phyloP scores from a whole-genome alignment of 441 rosid genomes.

The Geranium incanum region DNA sequence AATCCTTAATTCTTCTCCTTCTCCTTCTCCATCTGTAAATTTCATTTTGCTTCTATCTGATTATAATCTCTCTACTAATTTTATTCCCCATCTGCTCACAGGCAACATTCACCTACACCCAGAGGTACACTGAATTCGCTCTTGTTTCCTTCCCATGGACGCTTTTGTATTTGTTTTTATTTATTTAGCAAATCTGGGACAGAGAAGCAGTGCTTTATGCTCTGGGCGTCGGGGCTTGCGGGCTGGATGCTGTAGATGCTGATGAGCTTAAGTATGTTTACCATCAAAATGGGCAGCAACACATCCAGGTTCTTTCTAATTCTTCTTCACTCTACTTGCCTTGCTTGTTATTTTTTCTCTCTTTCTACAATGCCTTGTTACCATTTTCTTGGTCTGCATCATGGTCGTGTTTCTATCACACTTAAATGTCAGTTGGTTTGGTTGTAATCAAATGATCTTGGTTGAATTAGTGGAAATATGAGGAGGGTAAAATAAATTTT shows the following conservation, averaged over 20 bases:
- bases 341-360: background rate
- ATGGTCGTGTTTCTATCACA: too few relatives aligned
- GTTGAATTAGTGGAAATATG: background rate
- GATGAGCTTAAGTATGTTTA: slow-evolving; percentile 76
- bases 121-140: background rate
- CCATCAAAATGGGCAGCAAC: slow-evolving; percentile 60
- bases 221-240: slow-evolving; percentile 82
- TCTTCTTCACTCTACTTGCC: background rate
- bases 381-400: background rate
- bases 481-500: background rate
- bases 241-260: slow-evolving; percentile 51
- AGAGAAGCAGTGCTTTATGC: slow-evolving; percentile 81
- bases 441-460: too few relatives aligned
- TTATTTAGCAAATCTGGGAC: slow-evolving; percentile 12
- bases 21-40: background rate
- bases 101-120: background rate
- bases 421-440: too few relatives aligned
- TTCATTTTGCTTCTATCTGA: background rate
- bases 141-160: background rate
- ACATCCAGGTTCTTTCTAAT: slow-evolving; percentile 44
- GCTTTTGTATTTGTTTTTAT: background rate
- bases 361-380: background rate
- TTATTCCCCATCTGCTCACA: background rate
- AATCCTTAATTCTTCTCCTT: background rate
- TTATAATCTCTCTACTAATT: background rate